Percentiles rank a stretch among this genome's conserved stretches.
Conservation (phyloP, 495 filamentous ascomycete species). For the Podospora didyma region DNA sequence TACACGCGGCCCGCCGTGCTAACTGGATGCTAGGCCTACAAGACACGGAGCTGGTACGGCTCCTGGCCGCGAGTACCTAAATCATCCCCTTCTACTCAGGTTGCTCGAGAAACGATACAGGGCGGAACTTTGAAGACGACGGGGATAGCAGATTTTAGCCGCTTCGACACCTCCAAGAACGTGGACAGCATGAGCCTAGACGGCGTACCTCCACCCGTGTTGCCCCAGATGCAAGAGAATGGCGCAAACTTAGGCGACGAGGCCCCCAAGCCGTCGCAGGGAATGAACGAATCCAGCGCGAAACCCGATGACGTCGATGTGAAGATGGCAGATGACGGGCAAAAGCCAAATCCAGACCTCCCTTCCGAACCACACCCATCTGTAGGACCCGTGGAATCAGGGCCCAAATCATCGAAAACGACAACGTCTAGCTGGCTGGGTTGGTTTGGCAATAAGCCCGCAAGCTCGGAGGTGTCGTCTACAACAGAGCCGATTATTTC, state of each 20-base stretch:
- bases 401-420: conserved; percentile 31
- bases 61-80: conserved; percentile 66
- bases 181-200: conserved; percentile 23
- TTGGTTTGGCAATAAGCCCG: conserved; percentile 43
- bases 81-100: conserved; percentile 66
- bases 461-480: not conserved
- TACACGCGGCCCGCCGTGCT: conserved; percentile 3
- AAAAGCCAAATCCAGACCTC: not conserved
- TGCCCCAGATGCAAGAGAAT: conserved; percentile 20
- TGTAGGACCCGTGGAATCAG: conserved; percentile 7
- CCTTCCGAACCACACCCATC: conserved; percentile 4
- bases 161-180: conserved; percentile 40
- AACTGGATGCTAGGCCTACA: conserved; percentile 40
- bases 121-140: conserved; percentile 44
- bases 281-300: not conserved
- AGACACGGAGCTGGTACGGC: conserved; percentile 59
- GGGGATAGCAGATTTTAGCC: conserved; percentile 40
- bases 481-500: not conserved
- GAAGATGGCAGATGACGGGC: conserved; percentile 4
- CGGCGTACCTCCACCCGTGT: conserved; percentile 17
- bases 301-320: conserved; percentile 6
- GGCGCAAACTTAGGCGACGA: not conserved
- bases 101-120: conserved; percentile 73
- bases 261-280: not conserved
- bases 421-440: conserved; percentile 53